These are phyloP conservation scores for Microstegium vimineum DNA, from an alignment of 176 grass and related monocot genomes.

Conservation along the genomic window DNA sequence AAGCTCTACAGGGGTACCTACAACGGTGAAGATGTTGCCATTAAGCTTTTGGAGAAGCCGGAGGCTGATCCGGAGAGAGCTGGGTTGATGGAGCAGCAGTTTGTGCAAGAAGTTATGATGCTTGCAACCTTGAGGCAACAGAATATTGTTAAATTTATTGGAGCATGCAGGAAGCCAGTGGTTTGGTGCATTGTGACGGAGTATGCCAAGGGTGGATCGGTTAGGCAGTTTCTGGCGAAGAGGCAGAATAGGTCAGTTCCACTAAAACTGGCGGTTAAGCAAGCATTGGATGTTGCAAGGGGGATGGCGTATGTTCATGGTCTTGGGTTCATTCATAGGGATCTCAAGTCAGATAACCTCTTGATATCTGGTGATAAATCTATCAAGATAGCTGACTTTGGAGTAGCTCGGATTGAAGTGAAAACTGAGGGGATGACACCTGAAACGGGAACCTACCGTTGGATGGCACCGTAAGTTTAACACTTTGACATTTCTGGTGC, in stretches of 20 bases:
- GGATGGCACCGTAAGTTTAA: slow-evolving; percentile 89
- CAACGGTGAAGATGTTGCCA: slow-evolving; percentile 69
- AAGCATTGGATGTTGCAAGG: slow-evolving; percentile 66
- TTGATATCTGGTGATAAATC: slow-evolving; percentile 70
- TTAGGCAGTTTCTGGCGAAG: slow-evolving; percentile 60
- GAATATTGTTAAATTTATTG: slow-evolving; percentile 72
- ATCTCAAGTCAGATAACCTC: slow-evolving; percentile 81
- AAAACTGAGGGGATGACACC: slow-evolving; percentile 84
- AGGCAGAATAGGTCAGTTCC: slow-evolving; percentile 64
- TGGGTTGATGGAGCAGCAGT: slow-evolving; percentile 69
- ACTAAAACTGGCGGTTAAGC: slow-evolving; percentile 65
- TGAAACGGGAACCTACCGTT: slow-evolving; percentile 91
- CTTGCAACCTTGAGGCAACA: slow-evolving; percentile 67
- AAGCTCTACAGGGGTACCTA: slow-evolving; percentile 78
- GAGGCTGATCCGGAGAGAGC: slow-evolving; percentile 52
- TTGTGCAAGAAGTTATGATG: slow-evolving; percentile 85
- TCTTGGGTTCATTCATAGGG: slow-evolving; percentile 72
- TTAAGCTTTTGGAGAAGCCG: slow-evolving; percentile 75
- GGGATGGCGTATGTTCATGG: slow-evolving; percentile 81
- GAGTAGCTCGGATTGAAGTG: slow-evolving; percentile 76
- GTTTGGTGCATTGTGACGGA: slow-evolving; percentile 86
- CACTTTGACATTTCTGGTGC: background rate
- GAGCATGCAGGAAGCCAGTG: slow-evolving; percentile 69
- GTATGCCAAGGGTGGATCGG: slow-evolving; percentile 73
- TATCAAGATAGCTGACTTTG: slow-evolving; percentile 82